phyloP scores from a whole-genome alignment of 768 basidiomycete species.

The Guyanaporus albipodus region DNA sequence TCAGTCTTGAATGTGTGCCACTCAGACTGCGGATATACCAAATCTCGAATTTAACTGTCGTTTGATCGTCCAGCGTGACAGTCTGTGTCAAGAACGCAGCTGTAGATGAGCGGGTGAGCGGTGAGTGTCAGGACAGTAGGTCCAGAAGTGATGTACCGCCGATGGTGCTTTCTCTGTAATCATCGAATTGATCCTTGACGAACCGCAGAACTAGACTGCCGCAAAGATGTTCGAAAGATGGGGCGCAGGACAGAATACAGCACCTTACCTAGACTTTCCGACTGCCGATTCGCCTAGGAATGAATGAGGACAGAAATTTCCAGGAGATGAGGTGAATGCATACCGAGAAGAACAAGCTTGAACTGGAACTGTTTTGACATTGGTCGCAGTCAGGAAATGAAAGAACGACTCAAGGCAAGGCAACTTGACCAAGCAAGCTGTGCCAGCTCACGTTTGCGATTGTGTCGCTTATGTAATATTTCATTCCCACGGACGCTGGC shows the following conservation, averaged over 20 bases:
- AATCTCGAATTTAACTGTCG: slow-evolving; percentile 96
- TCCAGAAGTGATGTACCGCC: slow-evolving; percentile 51
- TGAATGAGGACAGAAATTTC: slow-evolving; percentile 7
- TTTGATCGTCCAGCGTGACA: slow-evolving; percentile 82
- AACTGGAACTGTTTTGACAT: slow-evolving; percentile 95
- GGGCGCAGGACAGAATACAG: slow-evolving; percentile 9
- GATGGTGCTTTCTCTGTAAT: slow-evolving; percentile 93
- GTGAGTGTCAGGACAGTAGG: not conserved
- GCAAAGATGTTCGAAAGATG: slow-evolving; percentile 23
- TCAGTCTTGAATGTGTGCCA: not conserved
- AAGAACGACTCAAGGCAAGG: slow-evolving; percentile 11
- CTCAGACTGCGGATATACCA: slow-evolving; percentile 52
- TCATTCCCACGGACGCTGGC: slow-evolving; percentile 22
- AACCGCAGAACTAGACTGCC: slow-evolving; percentile 88
- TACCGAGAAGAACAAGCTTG: slow-evolving; percentile 94
- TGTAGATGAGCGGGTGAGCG: slow-evolving; percentile 31
- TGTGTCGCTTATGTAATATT: slow-evolving; percentile 24
- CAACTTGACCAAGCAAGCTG: slow-evolving; percentile 2
- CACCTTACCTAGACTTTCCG: slow-evolving; percentile 83
- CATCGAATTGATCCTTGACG: slow-evolving; percentile 95
- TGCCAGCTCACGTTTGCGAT: slow-evolving; percentile 8
- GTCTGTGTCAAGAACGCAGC: slow-evolving; percentile 99
- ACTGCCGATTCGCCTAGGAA: slow-evolving; percentile 89
- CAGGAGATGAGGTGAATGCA: slow-evolving; percentile 3
- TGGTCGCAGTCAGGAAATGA: slow-evolving; percentile 30